Conservation (phyloP, 176 grass and related monocot genomes). For the Hordeum marinum region DNA sequence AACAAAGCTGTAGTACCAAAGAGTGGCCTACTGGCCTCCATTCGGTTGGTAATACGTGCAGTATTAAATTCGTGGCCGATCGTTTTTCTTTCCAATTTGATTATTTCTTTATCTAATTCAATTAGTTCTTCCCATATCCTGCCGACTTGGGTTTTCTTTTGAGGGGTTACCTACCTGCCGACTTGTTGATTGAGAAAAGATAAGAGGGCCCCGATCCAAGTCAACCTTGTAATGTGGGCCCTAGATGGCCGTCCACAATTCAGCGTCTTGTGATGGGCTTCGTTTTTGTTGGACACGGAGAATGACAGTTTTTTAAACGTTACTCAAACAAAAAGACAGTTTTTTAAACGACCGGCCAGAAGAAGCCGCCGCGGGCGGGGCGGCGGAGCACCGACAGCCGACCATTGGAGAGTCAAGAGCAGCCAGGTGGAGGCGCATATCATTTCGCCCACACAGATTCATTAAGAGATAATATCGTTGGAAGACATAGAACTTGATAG, state of each 20-base stretch:
- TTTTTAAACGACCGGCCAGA: neutral
- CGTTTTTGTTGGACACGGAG: slow-evolving; percentile 5
- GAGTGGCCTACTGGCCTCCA: neutral
- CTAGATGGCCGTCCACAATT: neutral
- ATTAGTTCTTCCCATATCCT: neutral
- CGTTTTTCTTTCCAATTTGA: neutral
- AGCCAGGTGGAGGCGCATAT: neutral
- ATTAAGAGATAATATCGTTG: too few relatives aligned
- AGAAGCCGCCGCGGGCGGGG: neutral
- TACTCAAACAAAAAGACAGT: too few relatives aligned
- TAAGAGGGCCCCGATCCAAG: neutral
- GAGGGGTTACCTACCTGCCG: too few relatives aligned
- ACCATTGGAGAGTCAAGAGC: neutral
- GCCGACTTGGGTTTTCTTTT: neutral
- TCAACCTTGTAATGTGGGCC: neutral
- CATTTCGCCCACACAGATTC: too few relatives aligned
- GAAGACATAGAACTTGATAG: too few relatives aligned
- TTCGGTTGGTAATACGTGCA: neutral
- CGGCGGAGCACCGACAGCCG: slow-evolving; percentile 19
- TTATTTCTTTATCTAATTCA: neutral
- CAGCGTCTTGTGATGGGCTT: neutral
- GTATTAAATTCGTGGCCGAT: neutral
- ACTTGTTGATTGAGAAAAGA: neutral
- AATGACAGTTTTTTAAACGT: neutral
- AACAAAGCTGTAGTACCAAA: slow-evolving; percentile 6